Conservation (phyloP, 306 rosid species). For the Inga leiocalycina region DNA sequence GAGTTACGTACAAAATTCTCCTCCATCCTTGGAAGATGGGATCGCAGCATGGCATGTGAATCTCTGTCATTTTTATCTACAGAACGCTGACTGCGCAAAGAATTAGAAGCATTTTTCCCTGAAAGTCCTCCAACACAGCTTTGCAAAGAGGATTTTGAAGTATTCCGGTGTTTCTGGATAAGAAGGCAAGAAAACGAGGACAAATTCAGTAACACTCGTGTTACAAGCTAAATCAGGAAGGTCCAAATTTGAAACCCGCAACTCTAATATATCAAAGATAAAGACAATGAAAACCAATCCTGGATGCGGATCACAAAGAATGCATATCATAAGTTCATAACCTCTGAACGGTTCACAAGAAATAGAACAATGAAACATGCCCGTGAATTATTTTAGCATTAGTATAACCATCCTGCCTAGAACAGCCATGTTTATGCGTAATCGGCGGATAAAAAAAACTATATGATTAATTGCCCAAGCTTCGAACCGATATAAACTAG, state of each 20-base stretch:
- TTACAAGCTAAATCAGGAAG: constrained; percentile 23
- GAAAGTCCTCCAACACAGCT: constrained; percentile 84
- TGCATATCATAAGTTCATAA: background rate
- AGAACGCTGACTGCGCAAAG: constrained; percentile 41
- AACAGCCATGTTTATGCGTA: background rate
- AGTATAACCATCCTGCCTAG: background rate
- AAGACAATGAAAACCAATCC: background rate
- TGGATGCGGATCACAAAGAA: constrained; percentile 5
- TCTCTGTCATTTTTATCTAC: constrained; percentile 40
- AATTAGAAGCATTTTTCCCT: constrained; percentile 59
- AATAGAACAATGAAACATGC: background rate
- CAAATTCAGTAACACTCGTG: constrained; percentile 19
- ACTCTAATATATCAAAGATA: constrained; percentile 16
- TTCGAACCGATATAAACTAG: constrained; percentile 10
- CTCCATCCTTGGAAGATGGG: constrained; percentile 52
- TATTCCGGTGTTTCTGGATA: constrained; percentile 84
- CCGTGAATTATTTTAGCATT: background rate
- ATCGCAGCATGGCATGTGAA: constrained; percentile 49
- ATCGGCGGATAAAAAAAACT: background rate
- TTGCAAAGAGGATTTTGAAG: constrained; percentile 82
- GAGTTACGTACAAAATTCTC: constrained; percentile 43
- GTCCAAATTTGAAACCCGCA: background rate
- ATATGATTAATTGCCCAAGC: constrained; percentile 6
- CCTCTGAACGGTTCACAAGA: background rate
- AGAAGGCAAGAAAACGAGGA: constrained; percentile 28